Evolutionary conservation across 2,329 filamentous ascomycete genomes (phyloP), one percentile per base, ranked within the genome.

Genomic region (Sclerotinia subarctica): DNA sequence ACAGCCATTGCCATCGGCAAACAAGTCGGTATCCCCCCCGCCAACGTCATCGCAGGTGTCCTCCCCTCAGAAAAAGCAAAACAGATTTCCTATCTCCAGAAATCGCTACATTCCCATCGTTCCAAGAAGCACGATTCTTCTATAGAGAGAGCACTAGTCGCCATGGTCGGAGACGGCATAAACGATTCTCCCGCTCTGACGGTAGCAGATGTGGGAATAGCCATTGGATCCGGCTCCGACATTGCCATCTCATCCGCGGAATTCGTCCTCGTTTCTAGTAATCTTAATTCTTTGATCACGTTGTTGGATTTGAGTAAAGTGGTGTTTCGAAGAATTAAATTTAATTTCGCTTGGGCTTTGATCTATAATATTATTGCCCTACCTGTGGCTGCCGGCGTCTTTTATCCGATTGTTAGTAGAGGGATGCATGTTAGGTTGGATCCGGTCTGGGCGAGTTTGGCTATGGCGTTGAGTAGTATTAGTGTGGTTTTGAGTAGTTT

Each of bases 381-480:
- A 68, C 89, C 89, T 0, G 80, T 91, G 58, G 88, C 89, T 0
- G 89, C 88, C 0, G 89, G 89, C 0, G 85, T 87, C 1, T 78
- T 91, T 58, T 91, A 87, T 77, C 85, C 88, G 2, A 71, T 89
- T 58, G 82, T 82, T 58, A 77, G 78, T 4, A 74, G 76, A 2
- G 84, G 82, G 1, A 76, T 77, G 42, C 90, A 90, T 76, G 79
- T 93, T 26, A 81, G 85, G 69, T 79, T 94, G 58, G 89, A 92
- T 77, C 91, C 91, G 0, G 91, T 91, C 1, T 97, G 94, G 94
- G 94, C 94, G 6, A 90, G 89, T 72, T 79, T 97, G 77, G 94
- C 94, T 0, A 98, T 97, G 94, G 94, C 94, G 35, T 79, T 94
- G 78, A 97, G 93, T 79, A 94, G 91, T 78, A 89, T 97, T 72